A percentile compares a stretch with the other conserved stretches of the same genome.
Conservation (phyloP, 2,329 filamentous ascomycete species). For the Epichloe brachyelytri region DNA sequence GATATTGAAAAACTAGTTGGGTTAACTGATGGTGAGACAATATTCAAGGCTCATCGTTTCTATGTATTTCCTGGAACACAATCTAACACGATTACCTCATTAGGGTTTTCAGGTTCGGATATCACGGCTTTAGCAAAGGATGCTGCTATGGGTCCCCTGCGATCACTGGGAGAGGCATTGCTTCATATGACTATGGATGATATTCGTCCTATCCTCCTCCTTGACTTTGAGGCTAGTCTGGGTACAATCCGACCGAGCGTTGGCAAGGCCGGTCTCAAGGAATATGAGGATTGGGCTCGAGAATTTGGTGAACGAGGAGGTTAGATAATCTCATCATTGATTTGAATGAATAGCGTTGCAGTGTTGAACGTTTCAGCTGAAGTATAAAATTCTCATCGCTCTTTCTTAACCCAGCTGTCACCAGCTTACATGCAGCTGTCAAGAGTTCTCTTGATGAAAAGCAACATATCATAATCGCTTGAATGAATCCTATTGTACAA, state of each 20-base stretch:
- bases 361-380: not conserved
- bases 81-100: constrained; percentile 4
- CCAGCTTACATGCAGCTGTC: not conserved
- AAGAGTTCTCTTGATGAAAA: not conserved
- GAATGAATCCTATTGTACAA: not conserved
- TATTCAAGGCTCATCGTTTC: not conserved
- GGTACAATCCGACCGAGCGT: constrained; percentile 81
- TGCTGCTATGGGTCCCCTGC: constrained; percentile 89
- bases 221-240: constrained; percentile 77
- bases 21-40: constrained; percentile 63
- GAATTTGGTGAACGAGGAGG: constrained; percentile 89
- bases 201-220: constrained; percentile 71
- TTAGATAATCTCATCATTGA: constrained; percentile 20
- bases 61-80: not conserved
- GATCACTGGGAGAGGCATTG: constrained; percentile 79
- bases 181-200: constrained; percentile 89
- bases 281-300: constrained; percentile 88
- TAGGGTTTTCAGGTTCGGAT: constrained; percentile 94
- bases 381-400: not conserved
- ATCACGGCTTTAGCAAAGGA: constrained; percentile 96
- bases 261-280: constrained; percentile 66
- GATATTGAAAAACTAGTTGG: constrained; percentile 66
- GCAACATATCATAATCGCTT: not conserved
- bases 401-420: not conserved
- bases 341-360: not conserved